phyloP scores from a whole-genome alignment of 345 rosid genomes.

The sweet orange (Citrus sinensis) region DVS_A1.0 CM039161.1:9184001-9184500 shows the following conservation, averaged over 20 bases:
- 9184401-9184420: conserved; percentile 5
- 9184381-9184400: not conserved
- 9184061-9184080: no score
- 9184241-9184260: not conserved
- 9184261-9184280: not conserved
- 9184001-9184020: no score
- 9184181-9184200: no score
- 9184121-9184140: no score
- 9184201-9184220: no score
- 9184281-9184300: not conserved
- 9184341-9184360: not conserved
- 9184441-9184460: conserved; percentile 32
- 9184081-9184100: no score
- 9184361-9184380: not conserved
- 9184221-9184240: not conserved
- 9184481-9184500: conserved; percentile 81
- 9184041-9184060: no score
- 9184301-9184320: not conserved
- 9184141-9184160: no score
- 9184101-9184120: no score
- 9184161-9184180: no score
- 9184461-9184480: conserved; percentile 88
- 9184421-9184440: not conserved
- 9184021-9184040: no score
- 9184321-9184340: not conserved